Evolutionary conservation across 768 basidiomycete species (phyloP).

Genomic region (Termitomyces sp.): DNA sequence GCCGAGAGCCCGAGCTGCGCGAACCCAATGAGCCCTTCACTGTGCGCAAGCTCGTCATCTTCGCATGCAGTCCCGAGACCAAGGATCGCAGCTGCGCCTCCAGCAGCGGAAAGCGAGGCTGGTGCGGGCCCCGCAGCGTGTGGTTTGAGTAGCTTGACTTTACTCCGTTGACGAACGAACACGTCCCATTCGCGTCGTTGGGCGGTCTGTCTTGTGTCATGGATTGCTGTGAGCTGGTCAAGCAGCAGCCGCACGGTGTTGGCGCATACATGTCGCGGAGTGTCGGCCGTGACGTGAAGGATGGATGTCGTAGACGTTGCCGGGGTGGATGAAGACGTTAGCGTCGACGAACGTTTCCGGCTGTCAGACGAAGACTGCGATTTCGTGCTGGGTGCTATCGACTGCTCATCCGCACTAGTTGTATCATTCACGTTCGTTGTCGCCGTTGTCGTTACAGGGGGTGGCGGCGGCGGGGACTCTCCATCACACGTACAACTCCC

Average conservation of each 20-base stretch:
- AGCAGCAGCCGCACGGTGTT: constrained; percentile 74
- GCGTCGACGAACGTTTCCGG: constrained; percentile 41
- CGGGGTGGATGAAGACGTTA: constrained; percentile 20
- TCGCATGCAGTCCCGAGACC: constrained; percentile 61
- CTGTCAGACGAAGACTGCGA: constrained; percentile 52
- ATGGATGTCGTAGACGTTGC: constrained; percentile 43
- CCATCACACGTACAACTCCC: constrained; percentile 42
- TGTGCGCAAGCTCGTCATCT: constrained; percentile 75
- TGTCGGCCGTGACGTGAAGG: constrained; percentile 55
- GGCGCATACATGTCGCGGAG: constrained; percentile 72
- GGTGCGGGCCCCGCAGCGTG: constrained; percentile 16
- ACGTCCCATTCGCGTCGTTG: constrained; percentile 84
- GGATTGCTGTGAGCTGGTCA: constrained; percentile 72
- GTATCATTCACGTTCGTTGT: not conserved
- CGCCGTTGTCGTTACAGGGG: constrained; percentile 7
- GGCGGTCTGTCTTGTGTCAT: constrained; percentile 70
- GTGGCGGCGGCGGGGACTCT: constrained; percentile 12
- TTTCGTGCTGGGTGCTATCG: constrained; percentile 31
- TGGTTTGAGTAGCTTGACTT: constrained; percentile 33
- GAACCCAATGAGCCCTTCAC: constrained; percentile 85
- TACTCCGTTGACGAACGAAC: constrained; percentile 71
- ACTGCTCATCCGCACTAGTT: constrained; percentile 15
- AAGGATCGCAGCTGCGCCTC: constrained; percentile 61
- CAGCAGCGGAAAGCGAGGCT: constrained; percentile 24
- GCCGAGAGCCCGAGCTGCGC: constrained; percentile 81